Percentiles rank a stretch among this genome's conserved stretches.
These are phyloP conservation scores for Pseudomonodictys pantanalensis DNA, from an alignment of 495 filamentous ascomycete species.

Conservation along the genomic window DNA sequence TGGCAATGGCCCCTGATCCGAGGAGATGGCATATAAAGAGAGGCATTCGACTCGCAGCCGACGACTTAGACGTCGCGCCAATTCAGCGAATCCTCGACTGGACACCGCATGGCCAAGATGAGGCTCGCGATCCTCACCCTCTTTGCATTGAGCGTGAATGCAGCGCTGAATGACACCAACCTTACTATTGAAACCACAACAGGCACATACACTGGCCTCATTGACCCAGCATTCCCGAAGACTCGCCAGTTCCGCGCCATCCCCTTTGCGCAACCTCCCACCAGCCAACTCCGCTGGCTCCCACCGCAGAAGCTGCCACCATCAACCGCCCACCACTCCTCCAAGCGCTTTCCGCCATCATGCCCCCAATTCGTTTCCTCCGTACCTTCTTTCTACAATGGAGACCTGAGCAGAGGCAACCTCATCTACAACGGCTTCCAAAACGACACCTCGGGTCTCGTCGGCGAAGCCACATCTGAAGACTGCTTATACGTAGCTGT, in stretches of 20 bases:
- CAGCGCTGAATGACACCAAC: not conserved
- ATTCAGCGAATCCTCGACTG: too few species aligned
- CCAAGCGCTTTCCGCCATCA: slow-evolving; percentile 4
- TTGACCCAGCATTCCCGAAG: slow-evolving; percentile 12
- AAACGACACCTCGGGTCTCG: slow-evolving; percentile 22
- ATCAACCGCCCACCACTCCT: not conserved
- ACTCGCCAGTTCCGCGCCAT: slow-evolving; percentile 19
- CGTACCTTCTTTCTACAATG: not conserved
- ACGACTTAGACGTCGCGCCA: too few species aligned
- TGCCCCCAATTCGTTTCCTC: slow-evolving; percentile 11
- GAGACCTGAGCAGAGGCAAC: slow-evolving; percentile 5
- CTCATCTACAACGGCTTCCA: slow-evolving; percentile 18
- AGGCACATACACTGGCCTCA: slow-evolving; percentile 12
- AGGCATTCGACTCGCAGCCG: too few species aligned
- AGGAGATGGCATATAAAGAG: too few species aligned
- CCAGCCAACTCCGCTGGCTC: slow-evolving; percentile 6
- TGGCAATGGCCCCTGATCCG: too few species aligned
- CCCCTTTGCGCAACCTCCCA: slow-evolving; percentile 10
- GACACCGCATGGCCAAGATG: too few species aligned
- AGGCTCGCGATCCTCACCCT: slow-evolving; percentile 21
- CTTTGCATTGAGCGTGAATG: not conserved
- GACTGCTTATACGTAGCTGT: slow-evolving; percentile 30
- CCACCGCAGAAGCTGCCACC: slow-evolving; percentile 8
- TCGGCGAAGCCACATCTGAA: slow-evolving; percentile 19
- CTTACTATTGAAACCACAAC: slow-evolving; percentile 11